phyloP scores from a whole-genome alignment of 805 yeast species.

The Alloascoidea africana region DNA sequence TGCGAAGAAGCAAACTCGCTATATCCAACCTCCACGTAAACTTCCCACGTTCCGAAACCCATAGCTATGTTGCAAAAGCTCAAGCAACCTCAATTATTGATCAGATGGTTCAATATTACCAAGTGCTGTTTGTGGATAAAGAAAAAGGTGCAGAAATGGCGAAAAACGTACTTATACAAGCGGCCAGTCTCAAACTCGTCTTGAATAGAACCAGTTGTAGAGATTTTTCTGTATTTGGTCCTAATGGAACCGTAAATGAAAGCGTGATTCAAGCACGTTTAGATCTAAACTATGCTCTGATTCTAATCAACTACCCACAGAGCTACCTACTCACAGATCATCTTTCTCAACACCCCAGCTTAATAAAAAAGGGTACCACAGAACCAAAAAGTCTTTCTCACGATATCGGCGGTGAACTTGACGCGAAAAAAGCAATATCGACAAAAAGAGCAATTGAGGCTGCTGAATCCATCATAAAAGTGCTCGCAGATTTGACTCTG shows the following conservation, averaged over 20 bases:
- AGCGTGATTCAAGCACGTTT: not conserved
- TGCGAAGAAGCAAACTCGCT: not conserved
- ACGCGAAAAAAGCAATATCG: not conserved
- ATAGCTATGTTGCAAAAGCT: not conserved
- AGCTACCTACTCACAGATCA: not conserved
- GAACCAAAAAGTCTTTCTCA: not conserved
- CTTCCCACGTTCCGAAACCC: not conserved
- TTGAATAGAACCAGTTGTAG: not conserved
- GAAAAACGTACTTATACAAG: not conserved
- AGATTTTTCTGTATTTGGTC: not conserved
- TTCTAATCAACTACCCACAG: not conserved
- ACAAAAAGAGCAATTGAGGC: constrained; percentile 1
- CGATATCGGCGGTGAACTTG: not conserved
- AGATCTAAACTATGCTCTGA: not conserved
- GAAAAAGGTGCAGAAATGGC: not conserved
- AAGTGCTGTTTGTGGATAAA: not conserved
- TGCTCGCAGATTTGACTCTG: not conserved
- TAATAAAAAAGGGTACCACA: not conserved
- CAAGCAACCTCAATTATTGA: constrained; percentile 1
- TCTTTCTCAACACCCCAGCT: not conserved
- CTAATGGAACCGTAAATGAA: not conserved
- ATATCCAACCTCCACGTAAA: not conserved
- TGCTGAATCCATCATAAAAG: not conserved
- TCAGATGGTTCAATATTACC: not conserved
- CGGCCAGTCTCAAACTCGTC: not conserved